These are phyloP conservation scores for Chaetomium cochliodes DNA, from an alignment of 495 filamentous ascomycete genomes.

Conservation along the genomic window DNA sequence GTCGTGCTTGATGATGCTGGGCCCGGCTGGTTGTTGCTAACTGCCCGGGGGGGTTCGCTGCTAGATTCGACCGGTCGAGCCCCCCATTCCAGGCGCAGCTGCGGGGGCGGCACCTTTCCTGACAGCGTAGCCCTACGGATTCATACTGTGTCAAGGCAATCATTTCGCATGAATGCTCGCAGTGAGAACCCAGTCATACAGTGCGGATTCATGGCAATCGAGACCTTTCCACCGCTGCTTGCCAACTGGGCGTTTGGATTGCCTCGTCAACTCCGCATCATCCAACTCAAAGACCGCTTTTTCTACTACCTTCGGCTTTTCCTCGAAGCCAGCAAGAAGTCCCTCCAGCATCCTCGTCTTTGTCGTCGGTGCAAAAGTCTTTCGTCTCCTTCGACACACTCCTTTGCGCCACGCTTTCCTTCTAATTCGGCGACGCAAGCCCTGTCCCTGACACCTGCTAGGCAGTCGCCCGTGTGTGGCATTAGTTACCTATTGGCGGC, in stretches of 20 bases:
- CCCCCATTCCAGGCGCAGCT: slow-evolving; percentile 3
- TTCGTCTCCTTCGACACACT: slow-evolving; percentile 28
- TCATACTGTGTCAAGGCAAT: slow-evolving; percentile 2
- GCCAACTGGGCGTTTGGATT: slow-evolving; percentile 15
- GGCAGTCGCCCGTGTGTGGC: slow-evolving; percentile 11
- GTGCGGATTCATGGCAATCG: not conserved
- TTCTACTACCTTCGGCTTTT: slow-evolving; percentile 16
- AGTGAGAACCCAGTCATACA: not conserved
- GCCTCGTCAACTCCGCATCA: slow-evolving; percentile 29
- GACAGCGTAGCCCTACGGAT: not conserved
- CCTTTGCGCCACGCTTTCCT: slow-evolving; percentile 16
- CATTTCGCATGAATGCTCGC: not conserved
- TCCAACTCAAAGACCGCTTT: slow-evolving; percentile 25
- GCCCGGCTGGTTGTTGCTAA: no score
- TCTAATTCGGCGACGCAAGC: slow-evolving; percentile 18
- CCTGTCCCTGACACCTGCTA: slow-evolving; percentile 1
- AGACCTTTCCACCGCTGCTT: not conserved
- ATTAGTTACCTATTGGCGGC: slow-evolving; percentile 23
- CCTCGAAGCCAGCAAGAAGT: slow-evolving; percentile 1
- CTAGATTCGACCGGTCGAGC: not conserved
- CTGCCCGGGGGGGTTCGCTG: not conserved
- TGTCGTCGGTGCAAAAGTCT: not conserved
- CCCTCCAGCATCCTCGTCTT: slow-evolving; percentile 16
- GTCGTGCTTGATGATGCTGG: no score
- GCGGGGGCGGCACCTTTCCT: not conserved